Evolutionary conservation across 768 basidiomycete genomes (phyloP), one percentile per base, ranked within the genome.

Genomic region (Boletus subparvulus): DNA sequence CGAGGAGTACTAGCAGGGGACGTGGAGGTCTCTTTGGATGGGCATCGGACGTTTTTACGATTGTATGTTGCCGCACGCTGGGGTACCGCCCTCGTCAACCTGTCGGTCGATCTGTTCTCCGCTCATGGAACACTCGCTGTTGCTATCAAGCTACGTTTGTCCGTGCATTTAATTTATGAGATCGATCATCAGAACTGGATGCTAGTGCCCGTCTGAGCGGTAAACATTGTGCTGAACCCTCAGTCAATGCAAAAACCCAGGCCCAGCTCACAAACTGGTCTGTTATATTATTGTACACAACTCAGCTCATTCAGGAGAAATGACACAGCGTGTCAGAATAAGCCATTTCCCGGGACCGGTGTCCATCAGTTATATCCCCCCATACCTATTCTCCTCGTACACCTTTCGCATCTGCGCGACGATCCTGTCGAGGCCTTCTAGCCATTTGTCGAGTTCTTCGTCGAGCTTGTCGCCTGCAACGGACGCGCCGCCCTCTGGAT

Each of bases 371-470:
- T 48, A 63, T 21, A 69, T 54, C 64, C 84, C 76, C 17, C 76
- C 82, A 59, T 88, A 79, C 16, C 75, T 77, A 40, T 83, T 85
- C 59, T 81, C 76, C 58, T 74, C 76, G 59, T 89, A 75, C 61
- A 87, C 87, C 1, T 50, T 60, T 55, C 75, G 76, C 68, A 88
- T 73, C 48, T 79, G 78, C 42, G 58, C 60, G 4, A 87, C 79
- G 32, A 85, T 78, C 21, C 43, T 71, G 47, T 85, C 80, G 13
- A 91, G 75, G 0, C 80, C 86, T 0, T 54, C 71, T 0, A 90
- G 75, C 89, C 89, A 91, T 52, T 76, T 78, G 28, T 70, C 64
- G 17, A 91, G 73, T 58, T 83, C 84, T 0, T 55, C 65, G 54
- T 81, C 78, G 33, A 91, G 77, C 53, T 80, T 79, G 53, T 83